Base-by-base conservation (phyloP, 805 yeast species). In the Wickerhamiella galacta region DNA sequence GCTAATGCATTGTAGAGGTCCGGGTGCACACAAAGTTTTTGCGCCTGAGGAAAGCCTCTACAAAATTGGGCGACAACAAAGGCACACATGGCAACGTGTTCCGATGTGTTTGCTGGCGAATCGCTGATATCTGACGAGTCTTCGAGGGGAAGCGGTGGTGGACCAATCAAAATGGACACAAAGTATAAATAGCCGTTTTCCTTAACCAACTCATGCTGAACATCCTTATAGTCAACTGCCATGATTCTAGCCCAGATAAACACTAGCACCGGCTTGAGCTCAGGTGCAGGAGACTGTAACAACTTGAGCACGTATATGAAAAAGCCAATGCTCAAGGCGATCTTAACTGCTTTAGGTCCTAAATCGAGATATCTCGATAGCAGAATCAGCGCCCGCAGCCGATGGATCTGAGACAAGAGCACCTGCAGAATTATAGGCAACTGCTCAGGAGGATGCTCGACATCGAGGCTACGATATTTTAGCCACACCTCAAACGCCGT, bases 401-500 rank as follows among this genome's bases (percentile, higher is more conserved):
- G 68, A 55, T 90, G 96, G 0, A 83, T 93, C 51, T 92, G 98
- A 0, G 95, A 85, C 22, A 90, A 58, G 21, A 90, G 61, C 7
- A 90, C 95, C 52, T 90, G 98, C 11, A 90, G 57, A 5, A 90
- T 92, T 24, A 90, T 81, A 0, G 98, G 95, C 11, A 90, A 59
- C 54, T 90, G 98, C 48, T 87, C 94, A 0, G 98, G 98, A 0
- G 95, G 83, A 30, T 74, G 72, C 45, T 76, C 72, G 1, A 82
- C 67, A 26, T 81, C 76, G 0, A 92, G 72, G 0, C 93, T 93
- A 23, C 44, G 45, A 52, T 81, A 85, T 49, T 82, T 79, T 34
- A 90, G 66, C 98, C 98, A 90, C 23, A 83, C 70, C 48, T 90
- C 95, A 58, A 90, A 87, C 7, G 96, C 96, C 0, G 95, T 90